Evolutionary conservation across 805 yeast genomes (phyloP).

Genomic region (Monosporozyma servazzii): DNA sequence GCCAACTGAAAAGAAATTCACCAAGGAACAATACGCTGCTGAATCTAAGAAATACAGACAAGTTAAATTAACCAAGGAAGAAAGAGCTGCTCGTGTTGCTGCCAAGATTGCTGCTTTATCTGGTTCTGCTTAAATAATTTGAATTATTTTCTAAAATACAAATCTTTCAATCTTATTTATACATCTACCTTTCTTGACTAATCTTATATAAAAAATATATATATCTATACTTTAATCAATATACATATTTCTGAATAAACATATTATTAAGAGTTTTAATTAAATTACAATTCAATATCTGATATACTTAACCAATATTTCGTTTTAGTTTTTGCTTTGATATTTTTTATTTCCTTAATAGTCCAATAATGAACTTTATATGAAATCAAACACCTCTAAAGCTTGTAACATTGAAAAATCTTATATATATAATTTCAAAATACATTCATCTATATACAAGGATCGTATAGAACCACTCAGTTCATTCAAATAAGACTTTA

Average conservation of each 20-base stretch:
- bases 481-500: neutral
- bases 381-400: neutral
- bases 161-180: neutral
- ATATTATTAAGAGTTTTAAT: constrained; percentile 1
- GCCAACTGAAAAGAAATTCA: constrained; percentile 84
- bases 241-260: neutral
- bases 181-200: neutral
- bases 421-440: too few relatives aligned
- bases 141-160: neutral
- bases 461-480: neutral
- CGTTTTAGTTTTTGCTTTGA: neutral
- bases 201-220: neutral
- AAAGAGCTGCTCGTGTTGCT: constrained; percentile 82
- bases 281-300: neutral
- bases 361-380: neutral
- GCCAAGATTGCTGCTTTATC: constrained; percentile 91
- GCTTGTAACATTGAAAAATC: neutral
- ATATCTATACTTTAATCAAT: neutral
- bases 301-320: too few relatives aligned
- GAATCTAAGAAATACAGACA: constrained; percentile 87
- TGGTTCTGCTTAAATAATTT: constrained; percentile 25
- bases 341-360: neutral
- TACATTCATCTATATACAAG: too few relatives aligned
- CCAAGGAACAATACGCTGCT: constrained; percentile 98
- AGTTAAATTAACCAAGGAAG: constrained; percentile 79